Evolutionary conservation across 805 yeast species (phyloP).

Genomic region (Grigorovia yakushimaensis): DNA sequence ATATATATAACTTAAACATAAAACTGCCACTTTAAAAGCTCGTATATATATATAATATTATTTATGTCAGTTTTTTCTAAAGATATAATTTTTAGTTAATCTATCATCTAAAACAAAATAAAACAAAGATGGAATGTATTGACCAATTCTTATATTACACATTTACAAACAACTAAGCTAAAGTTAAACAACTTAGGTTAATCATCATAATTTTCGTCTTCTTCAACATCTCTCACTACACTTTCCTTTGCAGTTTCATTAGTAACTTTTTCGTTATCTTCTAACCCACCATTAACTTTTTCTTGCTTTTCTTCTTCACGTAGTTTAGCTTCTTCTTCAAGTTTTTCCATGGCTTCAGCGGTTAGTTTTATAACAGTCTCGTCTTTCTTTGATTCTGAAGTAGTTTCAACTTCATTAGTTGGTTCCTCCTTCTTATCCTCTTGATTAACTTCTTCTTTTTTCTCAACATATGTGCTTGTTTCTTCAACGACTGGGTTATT

Average conservation of each 20-base stretch:
- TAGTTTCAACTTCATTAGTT: background rate
- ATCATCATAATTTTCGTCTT: slow-evolving; percentile 38
- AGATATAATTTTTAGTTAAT: background rate
- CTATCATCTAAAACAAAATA: background rate
- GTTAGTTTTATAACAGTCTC: slow-evolving; percentile 24
- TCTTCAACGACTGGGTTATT: too few relatives aligned
- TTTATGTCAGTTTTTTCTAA: background rate
- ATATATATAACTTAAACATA: too few relatives aligned
- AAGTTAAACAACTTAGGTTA: slow-evolving; percentile 13
- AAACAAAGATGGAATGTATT: background rate
- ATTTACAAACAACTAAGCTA: too few relatives aligned
- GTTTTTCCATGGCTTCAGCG: slow-evolving; percentile 31
- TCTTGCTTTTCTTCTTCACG: slow-evolving; percentile 28
- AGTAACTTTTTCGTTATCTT: slow-evolving; percentile 7
- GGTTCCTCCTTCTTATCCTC: background rate
- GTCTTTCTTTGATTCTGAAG: slow-evolving; percentile 2
- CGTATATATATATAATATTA: too few relatives aligned
- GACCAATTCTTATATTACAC: too few relatives aligned
- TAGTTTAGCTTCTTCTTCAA: slow-evolving; percentile 33
- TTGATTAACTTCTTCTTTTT: background rate
- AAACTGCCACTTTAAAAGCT: too few relatives aligned
- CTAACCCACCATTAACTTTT: slow-evolving; percentile 4
- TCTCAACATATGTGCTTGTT: background rate
- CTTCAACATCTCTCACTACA: slow-evolving; percentile 33
- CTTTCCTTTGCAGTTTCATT: slow-evolving; percentile 9